Evolutionary conservation across 1,284 basidiomycete species (phyloP), one percentile per base, ranked within the genome.

Genomic region (Sporisorium reilianum): DNA sequence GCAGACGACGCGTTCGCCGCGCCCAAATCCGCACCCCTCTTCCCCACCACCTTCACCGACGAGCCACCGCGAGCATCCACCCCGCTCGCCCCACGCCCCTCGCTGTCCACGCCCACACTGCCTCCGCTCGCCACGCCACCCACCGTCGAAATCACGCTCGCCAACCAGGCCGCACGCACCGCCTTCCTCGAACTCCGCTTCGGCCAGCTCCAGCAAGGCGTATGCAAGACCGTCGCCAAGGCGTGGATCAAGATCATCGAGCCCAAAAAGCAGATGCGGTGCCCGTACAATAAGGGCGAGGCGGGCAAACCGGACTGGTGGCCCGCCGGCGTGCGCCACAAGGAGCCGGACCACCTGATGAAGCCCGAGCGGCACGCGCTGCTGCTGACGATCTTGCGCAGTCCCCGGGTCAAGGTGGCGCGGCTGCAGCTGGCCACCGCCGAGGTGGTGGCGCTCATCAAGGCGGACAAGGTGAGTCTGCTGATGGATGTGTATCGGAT

Each of bases 241-340:
- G 86, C 81, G 14, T 83, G 80, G 81, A 82, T 83, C 64, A 83
- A 83, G 56, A 78, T 88, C 52, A 86, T 88, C 69, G 88, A 89
- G 79, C 88, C 88, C 16, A 87, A 88, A 79, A 88, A 88, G 80
- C 87, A 88, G 80, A 87, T 86, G 45, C 87, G 75, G 0, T 81
- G 81, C 73, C 88, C 87, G 4, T 88, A 89, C 84, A 87, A 88
- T 80, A 86, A 86, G 62, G 88, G 88, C 23, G 87, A 88, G 54
- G 85, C 85, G 41, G 79, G 85, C 14, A 86, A 86, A 65, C 88
- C 88, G 0, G 77, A 78, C 14, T 89, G 88, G 88, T 89, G 88
- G 88, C 88, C 88, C 6, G 75, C 71, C 10, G 85, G 84, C 18
- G 85, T 88, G 10, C 81, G 86, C 9, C 88, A 88, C 79, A 85